A percentile compares a stretch with the other conserved stretches of the same genome.
These are phyloP conservation scores for Boletus reticulatus DNA, from an alignment of 768 basidiomycete species.

Conservation along the genomic window DNA sequence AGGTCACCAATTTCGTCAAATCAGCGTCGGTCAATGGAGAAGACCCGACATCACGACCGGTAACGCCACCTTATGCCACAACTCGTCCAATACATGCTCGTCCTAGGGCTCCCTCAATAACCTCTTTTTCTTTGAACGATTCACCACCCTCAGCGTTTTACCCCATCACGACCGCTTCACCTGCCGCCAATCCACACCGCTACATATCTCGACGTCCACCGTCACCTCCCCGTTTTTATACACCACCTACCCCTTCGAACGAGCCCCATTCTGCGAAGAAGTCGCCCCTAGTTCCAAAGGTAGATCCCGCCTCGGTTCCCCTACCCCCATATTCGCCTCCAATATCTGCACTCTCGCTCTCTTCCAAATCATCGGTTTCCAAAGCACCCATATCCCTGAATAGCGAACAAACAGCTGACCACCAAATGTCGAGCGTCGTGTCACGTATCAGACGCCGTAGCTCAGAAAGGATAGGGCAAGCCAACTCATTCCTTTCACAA, in stretches of 20 bases:
- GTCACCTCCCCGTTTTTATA: constrained; percentile 34
- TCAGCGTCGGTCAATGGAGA: constrained; percentile 10
- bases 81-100: constrained; percentile 29
- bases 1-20: constrained; percentile 51
- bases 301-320: constrained; percentile 58
- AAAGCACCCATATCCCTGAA: constrained; percentile 45
- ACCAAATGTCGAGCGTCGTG: constrained; percentile 40
- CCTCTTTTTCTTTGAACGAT: constrained; percentile 27
- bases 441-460: constrained; percentile 41
- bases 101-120: constrained; percentile 30
- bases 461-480: constrained; percentile 19
- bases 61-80: constrained; percentile 31
- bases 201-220: constrained; percentile 38
- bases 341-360: constrained; percentile 66
- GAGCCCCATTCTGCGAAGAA: constrained; percentile 19
- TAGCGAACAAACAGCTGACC: constrained; percentile 37
- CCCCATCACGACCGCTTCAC: constrained; percentile 53
- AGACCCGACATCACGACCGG: constrained; percentile 40
- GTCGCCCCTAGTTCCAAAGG: constrained; percentile 28
- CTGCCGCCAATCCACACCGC: constrained; percentile 61
- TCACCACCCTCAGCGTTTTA: constrained; percentile 38
- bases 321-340: constrained; percentile 71
- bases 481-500: constrained; percentile 12
- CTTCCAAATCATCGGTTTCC: constrained; percentile 72
- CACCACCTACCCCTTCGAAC: constrained; percentile 25